A percentile compares a stretch with the other conserved stretches of the same genome.
Evolutionary conservation across 2,329 filamentous ascomycete genomes (phyloP).

Genomic region (Geoglossum cookeanum): DNA sequence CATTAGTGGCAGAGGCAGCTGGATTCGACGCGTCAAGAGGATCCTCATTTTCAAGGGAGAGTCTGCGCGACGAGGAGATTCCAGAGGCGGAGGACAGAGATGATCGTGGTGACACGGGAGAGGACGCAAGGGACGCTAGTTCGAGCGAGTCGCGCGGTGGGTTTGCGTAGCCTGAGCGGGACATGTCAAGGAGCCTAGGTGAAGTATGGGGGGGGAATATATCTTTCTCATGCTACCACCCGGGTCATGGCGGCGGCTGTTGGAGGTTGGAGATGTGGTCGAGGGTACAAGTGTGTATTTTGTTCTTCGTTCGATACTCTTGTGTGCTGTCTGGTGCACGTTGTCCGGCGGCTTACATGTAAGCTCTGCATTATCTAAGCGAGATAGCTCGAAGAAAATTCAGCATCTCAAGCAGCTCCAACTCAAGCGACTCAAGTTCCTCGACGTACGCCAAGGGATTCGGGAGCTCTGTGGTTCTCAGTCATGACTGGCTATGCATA

Average conservation of each 20-base stretch:
- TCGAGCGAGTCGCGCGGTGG: slow-evolving; percentile 77
- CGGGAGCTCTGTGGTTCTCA: background rate
- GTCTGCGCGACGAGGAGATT: slow-evolving; percentile 74
- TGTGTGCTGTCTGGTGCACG: no score
- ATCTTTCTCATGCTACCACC: background rate
- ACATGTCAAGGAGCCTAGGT: background rate
- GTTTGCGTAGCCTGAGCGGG: slow-evolving; percentile 4
- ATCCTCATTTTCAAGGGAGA: slow-evolving; percentile 77
- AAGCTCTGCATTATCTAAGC: no score
- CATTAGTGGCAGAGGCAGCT: slow-evolving; percentile 21
- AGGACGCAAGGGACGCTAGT: slow-evolving; percentile 83
- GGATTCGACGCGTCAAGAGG: slow-evolving; percentile 41
- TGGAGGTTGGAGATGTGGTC: background rate
- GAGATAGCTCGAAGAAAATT: no score
- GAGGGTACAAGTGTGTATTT: no score
- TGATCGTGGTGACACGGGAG: slow-evolving; percentile 39
- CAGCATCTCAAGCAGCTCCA: no score
- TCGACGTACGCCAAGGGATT: no score
- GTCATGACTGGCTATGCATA: background rate
- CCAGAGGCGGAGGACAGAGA: slow-evolving; percentile 62
- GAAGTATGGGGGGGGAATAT: background rate
- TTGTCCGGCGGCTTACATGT: no score
- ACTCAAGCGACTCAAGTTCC: no score
- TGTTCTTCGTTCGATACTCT: no score
- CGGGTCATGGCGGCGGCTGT: background rate